Base-by-base conservation (phyloP, 768 basidiomycete genomes). In the Podaxis rugospora region DNA sequence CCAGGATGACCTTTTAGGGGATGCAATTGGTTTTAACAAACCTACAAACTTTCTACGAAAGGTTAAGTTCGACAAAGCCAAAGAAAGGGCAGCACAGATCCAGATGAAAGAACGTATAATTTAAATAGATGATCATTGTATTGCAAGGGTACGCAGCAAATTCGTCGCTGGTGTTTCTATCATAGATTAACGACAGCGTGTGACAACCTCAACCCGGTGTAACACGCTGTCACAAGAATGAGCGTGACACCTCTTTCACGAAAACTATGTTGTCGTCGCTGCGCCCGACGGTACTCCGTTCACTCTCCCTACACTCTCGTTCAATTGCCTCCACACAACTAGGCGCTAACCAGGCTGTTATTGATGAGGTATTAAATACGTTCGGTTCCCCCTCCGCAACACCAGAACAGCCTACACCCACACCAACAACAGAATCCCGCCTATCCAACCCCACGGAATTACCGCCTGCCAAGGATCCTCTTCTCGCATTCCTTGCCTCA, bases 401-500 rank as follows among this genome's bases (percentile, higher is more conserved):
- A 55, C 28, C 59, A 55, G 59, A 68, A 11, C 52, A 56, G 35
- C 55, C 54, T 32, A 52, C 51, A 2, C 42, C 55, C 13, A 21
- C 51, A 32, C 36, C 61, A 40, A 27, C 37, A 50, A 2, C 11
- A 40, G 42, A 37, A 44, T 47, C 54, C 32, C 63, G 47, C 21
- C 52, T 51, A 50, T 52, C 27, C 54, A 47, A 61, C 57, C 63
- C 74, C 57, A 77, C 81, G 64, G 79, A 86, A 66, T 83, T 93
- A 18, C 90, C 91, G 2, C 89, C 90, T n/a, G 78, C 80, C 1
- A 80, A 84, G 55, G 90, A 92, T 70, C 92, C 92, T 0, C 77
- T 93, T 2, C 83, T 93, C 4, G 77, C 83, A 62, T 86, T 87
- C 66, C 70, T 93, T 55, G 77, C 90, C 2, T 84, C 83, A 16